phyloP scores from a whole-genome alignment of 1,139 yeast species.

The Suhomyces panamericanus region DNA sequence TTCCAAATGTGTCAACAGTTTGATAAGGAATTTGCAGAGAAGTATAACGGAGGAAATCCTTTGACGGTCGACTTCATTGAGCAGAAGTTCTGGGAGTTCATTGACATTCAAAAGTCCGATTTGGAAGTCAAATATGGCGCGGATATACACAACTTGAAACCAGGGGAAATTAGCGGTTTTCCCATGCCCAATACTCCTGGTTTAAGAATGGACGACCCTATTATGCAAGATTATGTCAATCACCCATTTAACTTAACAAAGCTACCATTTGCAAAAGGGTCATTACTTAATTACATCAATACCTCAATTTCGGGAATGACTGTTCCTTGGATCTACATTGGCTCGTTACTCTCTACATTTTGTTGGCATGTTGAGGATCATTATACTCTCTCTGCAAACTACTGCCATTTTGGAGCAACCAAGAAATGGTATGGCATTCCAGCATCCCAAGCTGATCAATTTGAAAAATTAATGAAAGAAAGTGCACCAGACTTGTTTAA shows the following conservation, averaged over 20 bases:
- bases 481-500: slow-evolving; percentile 81
- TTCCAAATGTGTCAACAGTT: slow-evolving; percentile 57
- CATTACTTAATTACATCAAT: slow-evolving; percentile 59
- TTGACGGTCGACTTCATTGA: slow-evolving; percentile 50
- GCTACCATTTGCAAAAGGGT: slow-evolving; percentile 65
- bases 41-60: slow-evolving; percentile 29
- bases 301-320: slow-evolving; percentile 79
- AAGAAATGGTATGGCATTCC: slow-evolving; percentile 84
- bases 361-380: slow-evolving; percentile 90
- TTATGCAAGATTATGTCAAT: slow-evolving; percentile 37
- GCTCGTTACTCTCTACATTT: slow-evolving; percentile 71
- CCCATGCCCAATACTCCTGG: slow-evolving; percentile 46
- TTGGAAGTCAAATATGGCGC: slow-evolving; percentile 74
- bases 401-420: slow-evolving; percentile 72
- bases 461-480: slow-evolving; percentile 54
- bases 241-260: slow-evolving; percentile 71
- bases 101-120: slow-evolving; percentile 46
- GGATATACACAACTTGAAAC: slow-evolving; percentile 61
- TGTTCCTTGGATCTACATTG: slow-evolving; percentile 78
- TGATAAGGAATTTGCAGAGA: slow-evolving; percentile 34
- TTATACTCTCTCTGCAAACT: slow-evolving; percentile 74
- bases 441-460: slow-evolving; percentile 49
- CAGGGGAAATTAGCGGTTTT: slow-evolving; percentile 71
- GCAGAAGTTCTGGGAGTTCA: slow-evolving; percentile 59
- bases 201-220: slow-evolving; percentile 19